Evolutionary conservation across 192 early-diverging fungal genomes (phyloP).

Genomic region (Coemansia sp.): DNA sequence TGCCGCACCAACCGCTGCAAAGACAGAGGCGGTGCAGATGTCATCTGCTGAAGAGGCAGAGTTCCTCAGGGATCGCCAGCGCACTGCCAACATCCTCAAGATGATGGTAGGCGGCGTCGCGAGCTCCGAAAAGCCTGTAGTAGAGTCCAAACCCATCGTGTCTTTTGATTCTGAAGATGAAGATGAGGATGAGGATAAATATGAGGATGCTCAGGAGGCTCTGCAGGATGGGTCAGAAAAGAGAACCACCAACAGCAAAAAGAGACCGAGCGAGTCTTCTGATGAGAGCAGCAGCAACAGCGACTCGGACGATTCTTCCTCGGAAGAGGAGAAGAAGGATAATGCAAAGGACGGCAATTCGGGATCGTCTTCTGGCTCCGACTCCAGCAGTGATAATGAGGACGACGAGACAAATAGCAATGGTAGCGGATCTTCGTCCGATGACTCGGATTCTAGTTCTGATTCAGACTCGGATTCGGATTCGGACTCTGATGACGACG

Average conservation of each 20-base stretch:
- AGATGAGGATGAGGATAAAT: too few species aligned
- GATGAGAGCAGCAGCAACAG: neutral
- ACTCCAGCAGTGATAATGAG: constrained; percentile 1
- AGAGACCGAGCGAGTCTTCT: neutral
- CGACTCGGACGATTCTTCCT: constrained; percentile 8
- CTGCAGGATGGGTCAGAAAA: constrained; percentile 8
- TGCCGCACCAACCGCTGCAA: neutral
- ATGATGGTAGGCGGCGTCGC: constrained; percentile 8
- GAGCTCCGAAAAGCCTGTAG: neutral
- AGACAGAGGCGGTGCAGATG: neutral
- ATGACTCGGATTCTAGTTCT: constrained; percentile 1
- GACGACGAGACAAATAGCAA: neutral
- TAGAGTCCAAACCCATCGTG: neutral
- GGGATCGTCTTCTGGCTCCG: constrained; percentile 2
- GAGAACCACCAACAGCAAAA: constrained; percentile 1
- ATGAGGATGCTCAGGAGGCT: neutral
- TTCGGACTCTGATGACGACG: constrained; percentile 7
- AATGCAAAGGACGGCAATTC: constrained; percentile 4
- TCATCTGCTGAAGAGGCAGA: constrained; percentile 17
- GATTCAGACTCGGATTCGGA: constrained; percentile 12
- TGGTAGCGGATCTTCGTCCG: neutral
- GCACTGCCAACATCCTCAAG: constrained; percentile 22
- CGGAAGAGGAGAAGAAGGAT: too few species aligned
- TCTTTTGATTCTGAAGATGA: constrained; percentile 5
- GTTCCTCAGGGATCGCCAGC: constrained; percentile 31